Conservation (phyloP, 306 rosid species). For the Cicer pinnatifidum region DNA sequence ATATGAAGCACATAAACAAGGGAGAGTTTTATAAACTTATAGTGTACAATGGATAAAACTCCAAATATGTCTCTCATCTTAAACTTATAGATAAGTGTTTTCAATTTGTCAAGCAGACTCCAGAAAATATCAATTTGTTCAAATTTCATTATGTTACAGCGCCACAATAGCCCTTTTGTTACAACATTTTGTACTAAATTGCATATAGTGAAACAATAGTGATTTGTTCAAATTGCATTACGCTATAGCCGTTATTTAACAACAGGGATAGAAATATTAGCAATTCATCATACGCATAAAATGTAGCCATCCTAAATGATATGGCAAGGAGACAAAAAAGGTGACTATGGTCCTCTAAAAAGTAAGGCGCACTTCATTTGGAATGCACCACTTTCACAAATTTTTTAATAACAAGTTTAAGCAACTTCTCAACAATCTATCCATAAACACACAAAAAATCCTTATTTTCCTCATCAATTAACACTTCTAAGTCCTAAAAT, state of each 20-base stretch:
- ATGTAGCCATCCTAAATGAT: constrained; percentile 28
- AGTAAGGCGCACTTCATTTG: neutral
- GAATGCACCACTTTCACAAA: constrained; percentile 5
- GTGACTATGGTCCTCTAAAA: neutral
- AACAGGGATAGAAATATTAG: neutral
- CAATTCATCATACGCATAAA: constrained; percentile 19
- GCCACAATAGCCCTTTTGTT: no score
- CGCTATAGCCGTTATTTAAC: no score
- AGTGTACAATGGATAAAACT: neutral
- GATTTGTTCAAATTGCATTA: no score
- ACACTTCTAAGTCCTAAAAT: neutral
- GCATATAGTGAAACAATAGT: no score
- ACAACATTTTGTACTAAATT: no score
- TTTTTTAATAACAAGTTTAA: neutral
- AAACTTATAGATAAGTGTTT: neutral
- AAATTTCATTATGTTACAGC: no score
- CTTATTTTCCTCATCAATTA: constrained; percentile 23
- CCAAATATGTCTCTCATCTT: neutral
- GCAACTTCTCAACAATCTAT: constrained; percentile 3
- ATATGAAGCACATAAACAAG: constrained; percentile 23
- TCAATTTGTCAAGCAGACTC: no score
- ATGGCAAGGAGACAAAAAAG: constrained; percentile 10
- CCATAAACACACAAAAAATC: constrained; percentile 26
- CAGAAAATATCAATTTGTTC: no score
- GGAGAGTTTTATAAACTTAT: neutral